Conservation (phyloP, 805 yeast genomes). For the Saccharomycopsis oosterbeekiorum region DNA sequence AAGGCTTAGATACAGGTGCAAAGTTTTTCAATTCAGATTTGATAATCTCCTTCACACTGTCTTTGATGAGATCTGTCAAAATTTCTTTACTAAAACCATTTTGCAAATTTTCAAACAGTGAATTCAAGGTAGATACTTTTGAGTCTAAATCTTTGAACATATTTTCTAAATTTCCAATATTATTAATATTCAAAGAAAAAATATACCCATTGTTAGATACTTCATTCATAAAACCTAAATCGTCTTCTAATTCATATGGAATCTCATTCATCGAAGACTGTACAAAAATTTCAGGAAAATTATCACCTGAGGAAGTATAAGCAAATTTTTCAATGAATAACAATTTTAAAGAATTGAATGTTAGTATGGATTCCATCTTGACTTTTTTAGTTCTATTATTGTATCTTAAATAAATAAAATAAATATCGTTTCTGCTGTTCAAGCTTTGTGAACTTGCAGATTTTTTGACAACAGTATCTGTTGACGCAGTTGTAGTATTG, state of each 20-base stretch:
- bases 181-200: slow-evolving; percentile 47
- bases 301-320: slow-evolving; percentile 59
- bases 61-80: background rate
- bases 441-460: slow-evolving; percentile 1
- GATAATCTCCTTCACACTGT: background rate
- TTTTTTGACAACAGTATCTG: background rate
- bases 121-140: slow-evolving; percentile 23
- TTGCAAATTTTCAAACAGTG: slow-evolving; percentile 13
- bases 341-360: slow-evolving; percentile 43
- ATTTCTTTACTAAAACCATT: background rate
- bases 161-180: slow-evolving; percentile 18
- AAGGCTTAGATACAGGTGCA: background rate
- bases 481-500: background rate
- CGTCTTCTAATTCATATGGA: slow-evolving; percentile 73
- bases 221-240: slow-evolving; percentile 37
- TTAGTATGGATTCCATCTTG: slow-evolving; percentile 23
- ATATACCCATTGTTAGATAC: slow-evolving; percentile 46
- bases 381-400: slow-evolving; percentile 49
- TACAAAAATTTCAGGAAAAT: slow-evolving; percentile 72
- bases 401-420: slow-evolving; percentile 37
- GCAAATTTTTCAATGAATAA: slow-evolving; percentile 83
- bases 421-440: background rate
- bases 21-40: background rate
- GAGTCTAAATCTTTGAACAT: slow-evolving; percentile 18
- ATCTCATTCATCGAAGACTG: slow-evolving; percentile 50